phyloP scores from a whole-genome alignment of 306 rosid species.

The Glycine latifolia region DNA sequence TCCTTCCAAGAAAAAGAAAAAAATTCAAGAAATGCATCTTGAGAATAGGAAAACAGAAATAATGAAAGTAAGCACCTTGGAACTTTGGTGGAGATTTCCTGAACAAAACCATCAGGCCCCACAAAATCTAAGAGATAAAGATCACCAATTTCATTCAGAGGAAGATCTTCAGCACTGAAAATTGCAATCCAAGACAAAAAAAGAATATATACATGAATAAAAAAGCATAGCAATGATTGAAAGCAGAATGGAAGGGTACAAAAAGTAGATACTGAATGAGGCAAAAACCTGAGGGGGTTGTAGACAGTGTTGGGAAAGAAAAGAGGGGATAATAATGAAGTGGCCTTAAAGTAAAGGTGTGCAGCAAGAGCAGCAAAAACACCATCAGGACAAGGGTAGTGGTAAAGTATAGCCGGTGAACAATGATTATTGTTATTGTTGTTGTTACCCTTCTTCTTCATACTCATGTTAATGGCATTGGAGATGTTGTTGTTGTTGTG shows the following conservation, averaged over 20 bases:
- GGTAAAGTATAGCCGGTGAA: constrained; percentile 80
- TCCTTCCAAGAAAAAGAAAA: background rate
- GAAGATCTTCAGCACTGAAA: constrained; percentile 65
- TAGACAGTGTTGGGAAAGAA: constrained; percentile 89
- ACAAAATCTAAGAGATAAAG: constrained; percentile 86
- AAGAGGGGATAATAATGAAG: constrained; percentile 51
- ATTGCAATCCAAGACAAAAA: background rate
- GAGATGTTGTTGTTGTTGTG: background rate
- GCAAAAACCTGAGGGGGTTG: constrained; percentile 62
- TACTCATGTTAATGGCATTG: constrained; percentile 1
- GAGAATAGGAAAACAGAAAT: background rate
- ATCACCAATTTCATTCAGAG: constrained; percentile 61
- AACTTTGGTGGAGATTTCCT: constrained; percentile 64
- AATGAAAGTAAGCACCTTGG: constrained; percentile 44
- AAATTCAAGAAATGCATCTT: background rate
- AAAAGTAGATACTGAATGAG: background rate
- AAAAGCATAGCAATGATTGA: background rate
- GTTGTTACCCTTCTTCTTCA: background rate
- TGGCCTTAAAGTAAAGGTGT: constrained; percentile 77
- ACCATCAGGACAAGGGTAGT: constrained; percentile 94
- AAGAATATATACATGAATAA: background rate
- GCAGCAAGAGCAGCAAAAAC: constrained; percentile 92
- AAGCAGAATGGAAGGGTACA: background rate
- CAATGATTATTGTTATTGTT: background rate
- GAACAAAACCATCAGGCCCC: constrained; percentile 79